Evolutionary conservation across 1,284 basidiomycete species (phyloP).

Genomic region (Sanghuangporus baumii): DNA sequence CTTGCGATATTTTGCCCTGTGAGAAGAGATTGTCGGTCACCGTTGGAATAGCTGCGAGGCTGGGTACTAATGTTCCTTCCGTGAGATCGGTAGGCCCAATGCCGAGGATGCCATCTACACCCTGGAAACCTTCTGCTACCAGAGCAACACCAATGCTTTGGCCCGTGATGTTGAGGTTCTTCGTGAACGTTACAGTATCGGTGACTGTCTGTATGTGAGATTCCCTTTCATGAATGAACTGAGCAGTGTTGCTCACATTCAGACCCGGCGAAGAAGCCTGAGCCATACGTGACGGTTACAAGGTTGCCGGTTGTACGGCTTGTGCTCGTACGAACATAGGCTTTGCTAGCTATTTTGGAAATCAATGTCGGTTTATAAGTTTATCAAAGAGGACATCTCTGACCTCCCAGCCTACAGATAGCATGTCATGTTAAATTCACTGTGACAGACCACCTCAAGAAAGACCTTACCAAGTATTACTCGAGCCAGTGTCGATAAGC

Average conservation of each 20-base stretch:
- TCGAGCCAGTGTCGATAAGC: slow-evolving; percentile 20
- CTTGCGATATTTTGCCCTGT: slow-evolving; percentile 31
- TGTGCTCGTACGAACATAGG: slow-evolving; percentile 13
- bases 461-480: slow-evolving; percentile 19
- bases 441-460: background rate
- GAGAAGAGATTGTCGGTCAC: slow-evolving; percentile 46
- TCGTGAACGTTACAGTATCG: slow-evolving; percentile 29
- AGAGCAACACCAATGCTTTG: slow-evolving; percentile 58
- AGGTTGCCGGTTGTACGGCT: slow-evolving; percentile 7
- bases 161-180: slow-evolving; percentile 27
- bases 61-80: slow-evolving; percentile 13
- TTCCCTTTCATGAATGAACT: background rate
- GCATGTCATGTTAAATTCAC: background rate
- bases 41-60: slow-evolving; percentile 31
- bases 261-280: slow-evolving; percentile 15
- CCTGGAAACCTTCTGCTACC: slow-evolving; percentile 31
- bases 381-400: background rate
- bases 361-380: background rate
- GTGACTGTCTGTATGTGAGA: slow-evolving; percentile 10
- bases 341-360: background rate
- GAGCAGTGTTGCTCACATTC: slow-evolving; percentile 12
- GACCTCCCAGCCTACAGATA: background rate
- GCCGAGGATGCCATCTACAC: slow-evolving; percentile 51
- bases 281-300: slow-evolving; percentile 19
- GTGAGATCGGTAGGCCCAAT: slow-evolving; percentile 31